Evolutionary conservation across 345 rosid species (phyloP).

Genomic region (Aethionema arabicum): DNA sequence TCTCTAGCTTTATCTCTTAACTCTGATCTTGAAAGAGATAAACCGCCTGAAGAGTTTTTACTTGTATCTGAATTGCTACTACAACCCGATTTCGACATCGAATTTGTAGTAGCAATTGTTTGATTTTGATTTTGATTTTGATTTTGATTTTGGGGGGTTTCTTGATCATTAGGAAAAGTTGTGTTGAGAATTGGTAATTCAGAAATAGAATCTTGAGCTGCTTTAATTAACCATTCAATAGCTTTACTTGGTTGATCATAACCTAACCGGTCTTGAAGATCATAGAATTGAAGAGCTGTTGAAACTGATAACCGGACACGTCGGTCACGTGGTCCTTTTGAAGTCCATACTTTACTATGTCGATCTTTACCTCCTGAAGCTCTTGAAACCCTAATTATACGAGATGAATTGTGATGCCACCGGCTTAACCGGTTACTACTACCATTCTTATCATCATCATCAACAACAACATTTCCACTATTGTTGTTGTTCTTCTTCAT

Average conservation of each 20-base stretch:
- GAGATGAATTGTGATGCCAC: constrained; percentile 69
- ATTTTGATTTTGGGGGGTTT: constrained; percentile 37
- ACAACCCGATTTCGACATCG: constrained; percentile 83
- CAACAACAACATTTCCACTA: constrained; percentile 33
- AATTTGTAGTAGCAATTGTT: constrained; percentile 35
- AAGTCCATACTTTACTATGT: constrained; percentile 97
- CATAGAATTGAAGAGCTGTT: constrained; percentile 93
- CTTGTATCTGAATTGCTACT: constrained; percentile 96
- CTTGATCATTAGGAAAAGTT: constrained; percentile 67
- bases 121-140: constrained; percentile 59
- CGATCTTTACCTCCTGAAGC: constrained; percentile 98
- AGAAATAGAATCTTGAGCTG: constrained; percentile 71
- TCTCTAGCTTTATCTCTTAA: constrained; percentile 71
- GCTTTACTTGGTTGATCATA: constrained; percentile 98
- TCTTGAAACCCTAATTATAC: constrained; percentile 94
- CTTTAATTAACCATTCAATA: constrained; percentile 93
- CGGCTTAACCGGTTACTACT: constrained; percentile 41
- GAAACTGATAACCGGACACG: constrained; percentile 85
- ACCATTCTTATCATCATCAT: constrained; percentile 16
- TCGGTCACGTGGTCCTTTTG: constrained; percentile 85
- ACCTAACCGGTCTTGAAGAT: constrained; percentile 91
- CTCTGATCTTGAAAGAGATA: constrained; percentile 77
- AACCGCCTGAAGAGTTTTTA: constrained; percentile 73
- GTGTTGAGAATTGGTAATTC: constrained; percentile 82
- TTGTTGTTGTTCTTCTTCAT: constrained; percentile 41